phyloP scores from a whole-genome alignment of 1,284 basidiomycete genomes.

The Phlebopus sp. region DNA sequence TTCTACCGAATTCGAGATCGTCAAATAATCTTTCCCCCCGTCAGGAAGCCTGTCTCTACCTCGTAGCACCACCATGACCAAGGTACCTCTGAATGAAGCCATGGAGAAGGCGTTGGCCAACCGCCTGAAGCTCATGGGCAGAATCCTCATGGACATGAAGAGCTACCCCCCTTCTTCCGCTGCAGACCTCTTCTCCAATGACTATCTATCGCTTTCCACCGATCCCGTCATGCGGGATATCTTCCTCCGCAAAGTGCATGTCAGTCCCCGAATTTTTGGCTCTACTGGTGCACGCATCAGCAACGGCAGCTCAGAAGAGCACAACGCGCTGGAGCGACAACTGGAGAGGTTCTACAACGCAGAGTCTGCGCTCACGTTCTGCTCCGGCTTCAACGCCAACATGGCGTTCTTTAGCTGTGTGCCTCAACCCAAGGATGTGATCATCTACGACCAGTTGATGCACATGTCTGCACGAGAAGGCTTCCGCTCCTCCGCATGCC shows the following conservation, averaged over 20 bases:
- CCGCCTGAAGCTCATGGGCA: constrained; percentile 1
- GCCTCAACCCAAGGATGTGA: constrained; percentile 48
- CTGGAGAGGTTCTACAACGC: constrained; percentile 40
- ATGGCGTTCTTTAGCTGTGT: constrained; percentile 50
- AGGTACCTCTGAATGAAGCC: background rate
- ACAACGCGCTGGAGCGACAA: constrained; percentile 41
- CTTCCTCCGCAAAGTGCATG: constrained; percentile 31
- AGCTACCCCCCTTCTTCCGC: constrained; percentile 31
- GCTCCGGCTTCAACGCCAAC: constrained; percentile 62
- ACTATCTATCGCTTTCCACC: constrained; percentile 54
- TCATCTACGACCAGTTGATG: constrained; percentile 56
- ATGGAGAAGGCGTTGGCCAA: background rate
- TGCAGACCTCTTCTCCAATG: constrained; percentile 52
- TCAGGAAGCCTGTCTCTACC: background rate
- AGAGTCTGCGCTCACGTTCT: constrained; percentile 50
- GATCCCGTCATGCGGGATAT: constrained; percentile 33
- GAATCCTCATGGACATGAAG: constrained; percentile 1
- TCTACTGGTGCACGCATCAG: constrained; percentile 56
- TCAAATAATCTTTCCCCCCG: no score
- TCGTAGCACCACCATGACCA: background rate
- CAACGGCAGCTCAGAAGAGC: constrained; percentile 41
- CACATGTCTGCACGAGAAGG: constrained; percentile 62
- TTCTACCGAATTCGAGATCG: no score
- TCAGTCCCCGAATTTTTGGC: constrained; percentile 38
- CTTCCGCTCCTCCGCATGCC: constrained; percentile 42